Evolutionary conservation across 2,329 filamentous ascomycete species (phyloP).

Genomic region (Aureobasidium sp.): DNA sequence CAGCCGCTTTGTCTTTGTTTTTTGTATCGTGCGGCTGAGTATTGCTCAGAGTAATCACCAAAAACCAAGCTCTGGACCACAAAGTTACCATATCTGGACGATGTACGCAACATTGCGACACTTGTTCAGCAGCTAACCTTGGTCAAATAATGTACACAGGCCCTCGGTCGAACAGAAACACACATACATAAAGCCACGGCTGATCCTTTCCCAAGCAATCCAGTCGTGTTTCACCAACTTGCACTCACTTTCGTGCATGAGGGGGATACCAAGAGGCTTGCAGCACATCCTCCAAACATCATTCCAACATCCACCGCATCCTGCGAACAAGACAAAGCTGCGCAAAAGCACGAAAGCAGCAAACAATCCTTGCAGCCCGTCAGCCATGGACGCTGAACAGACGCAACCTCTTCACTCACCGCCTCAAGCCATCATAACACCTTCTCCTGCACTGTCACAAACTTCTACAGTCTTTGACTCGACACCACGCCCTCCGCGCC

Average conservation of each 20-base stretch:
- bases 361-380: neutral
- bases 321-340: neutral
- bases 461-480: neutral
- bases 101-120: neutral
- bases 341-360: neutral
- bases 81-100: too few species aligned
- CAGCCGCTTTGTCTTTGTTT: too few species aligned
- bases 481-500: neutral
- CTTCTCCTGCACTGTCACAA: conserved; percentile 3
- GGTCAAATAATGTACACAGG: neutral
- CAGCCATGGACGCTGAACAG: neutral
- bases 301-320: neutral
- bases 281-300: neutral
- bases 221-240: neutral
- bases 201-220: neutral
- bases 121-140: neutral
- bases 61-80: too few species aligned
- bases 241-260: neutral
- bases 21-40: too few species aligned
- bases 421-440: neutral
- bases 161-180: neutral
- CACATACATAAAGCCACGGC: neutral
- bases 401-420: neutral
- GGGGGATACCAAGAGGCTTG: neutral
- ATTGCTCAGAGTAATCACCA: too few species aligned